A percentile compares a stretch with the other conserved stretches of the same genome.
phyloP scores from a whole-genome alignment of 768 basidiomycete genomes.

The Mycena capillaripes region DNA sequence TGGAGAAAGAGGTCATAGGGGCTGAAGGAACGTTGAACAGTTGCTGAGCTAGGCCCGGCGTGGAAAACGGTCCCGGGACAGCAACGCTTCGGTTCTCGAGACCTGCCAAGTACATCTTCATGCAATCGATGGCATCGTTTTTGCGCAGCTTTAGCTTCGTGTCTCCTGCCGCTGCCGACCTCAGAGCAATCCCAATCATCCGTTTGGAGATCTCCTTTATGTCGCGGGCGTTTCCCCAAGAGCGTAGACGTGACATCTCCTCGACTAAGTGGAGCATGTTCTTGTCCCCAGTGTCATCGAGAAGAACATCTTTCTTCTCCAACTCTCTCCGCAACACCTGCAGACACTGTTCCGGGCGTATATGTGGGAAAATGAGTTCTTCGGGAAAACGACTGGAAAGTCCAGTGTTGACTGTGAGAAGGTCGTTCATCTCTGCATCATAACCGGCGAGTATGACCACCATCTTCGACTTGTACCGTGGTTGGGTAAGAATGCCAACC shows the following conservation, averaged over 20 bases:
- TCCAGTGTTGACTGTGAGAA: conserved; percentile 72
- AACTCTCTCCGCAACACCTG: conserved; percentile 63
- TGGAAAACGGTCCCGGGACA: conserved; percentile 4
- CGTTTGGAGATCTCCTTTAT: conserved; percentile 66
- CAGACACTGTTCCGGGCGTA: conserved; percentile 64
- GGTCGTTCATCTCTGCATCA: conserved; percentile 73
- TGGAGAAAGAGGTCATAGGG: conserved; percentile 9
- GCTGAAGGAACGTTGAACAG: not conserved
- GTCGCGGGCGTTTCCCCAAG: conserved; percentile 82
- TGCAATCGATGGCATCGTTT: conserved; percentile 47
- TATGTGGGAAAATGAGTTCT: conserved; percentile 66
- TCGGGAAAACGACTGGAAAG: conserved; percentile 79
- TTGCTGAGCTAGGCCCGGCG: conserved; percentile 6
- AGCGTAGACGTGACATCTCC: conserved; percentile 58
- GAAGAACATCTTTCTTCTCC: conserved; percentile 54
- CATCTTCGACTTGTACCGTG: conserved; percentile 68
- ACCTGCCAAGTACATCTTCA: conserved; percentile 30
- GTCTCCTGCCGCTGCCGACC: conserved; percentile 37
- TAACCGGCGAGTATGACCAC: conserved; percentile 81
- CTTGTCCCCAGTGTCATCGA: conserved; percentile 47
- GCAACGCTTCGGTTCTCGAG: conserved; percentile 12
- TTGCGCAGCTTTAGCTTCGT: conserved; percentile 41
- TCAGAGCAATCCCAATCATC: conserved; percentile 59
- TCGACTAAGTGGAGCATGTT: conserved; percentile 56
- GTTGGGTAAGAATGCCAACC: conserved; percentile 72